Evolutionary conservation across 202 grass and related monocot species (phyloP).

Genomic region (Carex arenaria): DNA sequence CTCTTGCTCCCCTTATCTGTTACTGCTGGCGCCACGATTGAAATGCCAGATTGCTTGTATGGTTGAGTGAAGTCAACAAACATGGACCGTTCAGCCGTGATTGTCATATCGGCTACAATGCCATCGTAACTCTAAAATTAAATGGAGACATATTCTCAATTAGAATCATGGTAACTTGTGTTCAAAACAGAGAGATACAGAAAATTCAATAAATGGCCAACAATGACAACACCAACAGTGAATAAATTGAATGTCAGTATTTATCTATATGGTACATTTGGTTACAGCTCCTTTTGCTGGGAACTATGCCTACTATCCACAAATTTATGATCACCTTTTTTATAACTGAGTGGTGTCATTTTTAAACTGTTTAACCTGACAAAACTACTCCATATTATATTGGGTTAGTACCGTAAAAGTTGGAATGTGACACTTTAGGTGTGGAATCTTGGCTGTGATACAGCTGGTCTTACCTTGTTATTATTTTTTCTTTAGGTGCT

Average conservation of each 20-base stretch:
- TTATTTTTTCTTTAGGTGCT: background rate
- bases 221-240: background rate
- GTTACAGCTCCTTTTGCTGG: background rate
- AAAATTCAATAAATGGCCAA: background rate
- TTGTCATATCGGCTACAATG: slow-evolving; percentile 52
- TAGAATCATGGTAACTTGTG: background rate
- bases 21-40: slow-evolving; percentile 48
- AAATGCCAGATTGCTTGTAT: slow-evolving; percentile 45
- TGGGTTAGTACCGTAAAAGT: background rate
- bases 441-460: background rate
- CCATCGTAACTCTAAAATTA: slow-evolving; percentile 37
- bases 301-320: background rate
- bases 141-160: background rate
- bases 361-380: background rate
- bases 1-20: background rate
- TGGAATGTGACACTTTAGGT: background rate
- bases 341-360: background rate
- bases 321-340: background rate
- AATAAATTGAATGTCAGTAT: no score
- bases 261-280: background rate
- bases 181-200: background rate
- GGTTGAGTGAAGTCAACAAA: slow-evolving; percentile 52
- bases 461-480: background rate
- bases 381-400: background rate
- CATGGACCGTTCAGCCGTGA: slow-evolving; percentile 37